Conservation (phyloP, 2,329 filamentous ascomycete genomes). For the Calonectria hongkongensis region DNA sequence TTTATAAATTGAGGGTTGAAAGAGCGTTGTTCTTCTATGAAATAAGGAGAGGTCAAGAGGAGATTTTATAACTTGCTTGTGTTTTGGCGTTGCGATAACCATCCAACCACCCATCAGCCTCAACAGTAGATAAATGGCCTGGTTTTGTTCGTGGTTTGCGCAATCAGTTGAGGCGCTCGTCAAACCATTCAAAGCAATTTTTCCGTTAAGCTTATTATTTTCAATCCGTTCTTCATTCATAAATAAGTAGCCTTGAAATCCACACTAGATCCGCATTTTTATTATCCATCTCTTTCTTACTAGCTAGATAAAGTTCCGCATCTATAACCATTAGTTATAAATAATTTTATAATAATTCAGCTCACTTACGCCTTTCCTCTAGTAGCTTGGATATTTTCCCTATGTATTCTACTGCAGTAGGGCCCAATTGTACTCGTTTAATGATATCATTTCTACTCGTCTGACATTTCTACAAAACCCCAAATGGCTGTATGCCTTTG, state of each 20-base stretch:
- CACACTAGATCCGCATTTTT: neutral
- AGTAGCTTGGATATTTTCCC: neutral
- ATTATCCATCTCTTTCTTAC: neutral
- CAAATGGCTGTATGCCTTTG: neutral
- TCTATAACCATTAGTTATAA: neutral
- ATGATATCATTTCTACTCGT: neutral
- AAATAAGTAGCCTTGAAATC: neutral
- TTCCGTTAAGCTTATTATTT: no score
- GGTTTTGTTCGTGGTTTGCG: no score
- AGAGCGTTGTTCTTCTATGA: no score
- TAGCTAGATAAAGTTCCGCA: neutral
- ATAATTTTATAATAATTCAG: neutral
- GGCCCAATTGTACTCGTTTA: neutral
- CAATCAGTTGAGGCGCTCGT: no score
- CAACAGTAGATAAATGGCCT: no score
- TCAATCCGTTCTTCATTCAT: no score
- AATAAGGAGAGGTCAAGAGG: no score
- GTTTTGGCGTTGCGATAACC: no score
- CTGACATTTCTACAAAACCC: neutral
- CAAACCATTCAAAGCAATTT: no score
- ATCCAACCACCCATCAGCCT: no score
- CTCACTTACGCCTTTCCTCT: neutral
- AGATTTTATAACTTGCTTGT: no score
- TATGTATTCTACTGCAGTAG: neutral
- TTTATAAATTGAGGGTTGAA: no score